Evolutionary conservation across 306 rosid species (phyloP).

Genomic region (Quercus suber): DNA sequence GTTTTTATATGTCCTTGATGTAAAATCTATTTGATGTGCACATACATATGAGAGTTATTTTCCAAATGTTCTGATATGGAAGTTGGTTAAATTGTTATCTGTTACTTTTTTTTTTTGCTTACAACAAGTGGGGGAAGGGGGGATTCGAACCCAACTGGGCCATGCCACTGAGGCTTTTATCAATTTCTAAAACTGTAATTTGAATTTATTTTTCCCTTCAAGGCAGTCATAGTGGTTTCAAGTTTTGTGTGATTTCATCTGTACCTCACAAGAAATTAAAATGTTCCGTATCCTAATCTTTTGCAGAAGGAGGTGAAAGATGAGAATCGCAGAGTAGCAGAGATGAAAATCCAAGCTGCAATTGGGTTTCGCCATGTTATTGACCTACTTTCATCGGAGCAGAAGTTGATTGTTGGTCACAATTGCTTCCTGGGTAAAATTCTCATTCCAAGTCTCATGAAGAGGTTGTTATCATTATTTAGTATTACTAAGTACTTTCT

Average conservation of each 20-base stretch:
- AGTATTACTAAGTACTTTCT: constrained; percentile 21
- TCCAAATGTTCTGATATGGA: neutral
- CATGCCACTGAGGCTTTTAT: too few relatives aligned
- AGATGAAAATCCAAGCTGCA: constrained; percentile 67
- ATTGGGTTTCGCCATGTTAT: constrained; percentile 94
- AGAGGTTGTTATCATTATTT: constrained; percentile 7
- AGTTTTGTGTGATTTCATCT: constrained; percentile 3
- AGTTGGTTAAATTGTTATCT: neutral
- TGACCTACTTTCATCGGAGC: constrained; percentile 81
- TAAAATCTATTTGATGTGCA: neutral
- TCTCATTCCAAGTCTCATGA: constrained; percentile 6
- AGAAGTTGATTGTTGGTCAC: constrained; percentile 86
- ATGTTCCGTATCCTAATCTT: constrained; percentile 7
- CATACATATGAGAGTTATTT: neutral
- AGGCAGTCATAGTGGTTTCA: constrained; percentile 1
- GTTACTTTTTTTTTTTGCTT: too few relatives aligned
- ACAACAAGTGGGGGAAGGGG: too few relatives aligned
- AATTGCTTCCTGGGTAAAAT: constrained; percentile 81
- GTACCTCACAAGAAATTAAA: neutral
- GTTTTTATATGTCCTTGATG: neutral
- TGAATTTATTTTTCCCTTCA: constrained; percentile 1
- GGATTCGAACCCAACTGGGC: too few relatives aligned
- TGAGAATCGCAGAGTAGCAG: constrained; percentile 39
- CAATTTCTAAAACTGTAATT: neutral
- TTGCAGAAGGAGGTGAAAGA: constrained; percentile 74